Evolutionary conservation across 352 stramenopile species (phyloP).

Genomic region (Globisporangium radiosum): DNA sequence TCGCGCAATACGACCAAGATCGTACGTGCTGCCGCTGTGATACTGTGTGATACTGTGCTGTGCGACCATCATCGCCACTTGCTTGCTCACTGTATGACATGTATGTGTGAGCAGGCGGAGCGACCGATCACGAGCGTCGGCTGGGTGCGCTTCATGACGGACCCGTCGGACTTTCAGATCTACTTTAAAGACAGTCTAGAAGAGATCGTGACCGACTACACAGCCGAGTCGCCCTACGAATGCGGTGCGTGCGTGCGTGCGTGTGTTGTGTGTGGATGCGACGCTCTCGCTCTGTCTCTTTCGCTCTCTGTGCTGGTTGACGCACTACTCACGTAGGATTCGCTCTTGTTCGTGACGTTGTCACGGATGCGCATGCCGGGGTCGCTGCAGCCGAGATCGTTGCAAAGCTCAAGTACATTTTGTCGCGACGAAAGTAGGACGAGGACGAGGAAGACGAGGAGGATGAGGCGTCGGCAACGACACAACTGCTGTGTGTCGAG

Average conservation of each 20-base stretch:
- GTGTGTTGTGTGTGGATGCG: no score
- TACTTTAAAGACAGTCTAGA: slow-evolving; percentile 87
- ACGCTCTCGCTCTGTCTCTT: slow-evolving; percentile 4
- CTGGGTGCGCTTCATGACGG: slow-evolving; percentile 83
- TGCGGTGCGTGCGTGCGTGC: slow-evolving; percentile 40
- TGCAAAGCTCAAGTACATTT: slow-evolving; percentile 88
- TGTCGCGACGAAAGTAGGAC: slow-evolving; percentile 66
- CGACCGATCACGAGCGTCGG: slow-evolving; percentile 80
- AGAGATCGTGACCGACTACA: slow-evolving; percentile 86
- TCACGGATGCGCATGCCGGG: background rate
- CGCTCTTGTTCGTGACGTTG: background rate
- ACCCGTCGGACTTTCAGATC: slow-evolving; percentile 84
- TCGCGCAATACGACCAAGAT: slow-evolving; percentile 86
- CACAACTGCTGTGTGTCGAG: no score
- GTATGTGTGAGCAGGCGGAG: slow-evolving; percentile 43
- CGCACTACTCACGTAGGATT: background rate
- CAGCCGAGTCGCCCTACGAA: slow-evolving; percentile 85
- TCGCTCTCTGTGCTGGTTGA: background rate
- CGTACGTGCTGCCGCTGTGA: slow-evolving; percentile 36
- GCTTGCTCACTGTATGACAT: background rate
- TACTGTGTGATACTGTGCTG: background rate
- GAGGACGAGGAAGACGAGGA: no score
- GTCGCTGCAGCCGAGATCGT: slow-evolving; percentile 69
- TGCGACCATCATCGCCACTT: no score
- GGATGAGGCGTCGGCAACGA: no score